A percentile compares a stretch with the other conserved stretches of the same genome.
Evolutionary conservation across 2,329 filamentous ascomycete genomes (phyloP).

Genomic region (Alternaria sp.): DNA sequence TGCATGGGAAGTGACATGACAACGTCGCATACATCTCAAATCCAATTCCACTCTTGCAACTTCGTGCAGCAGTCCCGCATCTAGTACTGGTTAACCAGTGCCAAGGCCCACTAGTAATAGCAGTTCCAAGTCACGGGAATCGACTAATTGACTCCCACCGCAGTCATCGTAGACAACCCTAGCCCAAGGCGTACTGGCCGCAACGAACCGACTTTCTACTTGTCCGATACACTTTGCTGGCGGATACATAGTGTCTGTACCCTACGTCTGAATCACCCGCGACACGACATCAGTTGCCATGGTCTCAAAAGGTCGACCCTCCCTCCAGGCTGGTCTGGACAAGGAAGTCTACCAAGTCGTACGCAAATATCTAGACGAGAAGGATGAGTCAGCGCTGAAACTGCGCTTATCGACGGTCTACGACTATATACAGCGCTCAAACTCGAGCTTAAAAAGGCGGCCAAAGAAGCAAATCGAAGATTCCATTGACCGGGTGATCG

Average conservation of each 20-base stretch:
- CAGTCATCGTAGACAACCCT: background rate
- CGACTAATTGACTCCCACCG: background rate
- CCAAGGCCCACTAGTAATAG: background rate
- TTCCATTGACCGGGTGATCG: conserved; percentile 81
- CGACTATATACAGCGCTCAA: conserved; percentile 81
- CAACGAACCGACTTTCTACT: background rate
- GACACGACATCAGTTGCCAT: conserved; percentile 24
- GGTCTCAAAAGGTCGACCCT: conserved; percentile 40
- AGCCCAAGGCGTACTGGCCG: background rate
- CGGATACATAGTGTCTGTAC: background rate
- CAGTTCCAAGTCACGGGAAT: background rate
- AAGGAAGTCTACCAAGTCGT: conserved; percentile 76
- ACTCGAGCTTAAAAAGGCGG: conserved; percentile 83
- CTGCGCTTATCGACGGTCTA: conserved; percentile 72
- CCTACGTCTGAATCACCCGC: background rate
- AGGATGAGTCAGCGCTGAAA: conserved; percentile 56
- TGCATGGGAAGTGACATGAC: background rate
- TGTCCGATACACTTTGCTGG: background rate
- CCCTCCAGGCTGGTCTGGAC: conserved; percentile 54
- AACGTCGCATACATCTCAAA: conserved; percentile 3
- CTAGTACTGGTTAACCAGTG: background rate
- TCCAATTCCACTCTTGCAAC: background rate
- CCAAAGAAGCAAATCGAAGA: conserved; percentile 85
- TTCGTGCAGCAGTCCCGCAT: background rate
- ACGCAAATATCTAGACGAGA: conserved; percentile 76